Percentiles rank a stretch among this genome's conserved stretches.
These are phyloP conservation scores for Schizonepeta tenuifolia DNA, from an alignment of 257 asterid genomes.

Conservation along the genomic window DNA sequence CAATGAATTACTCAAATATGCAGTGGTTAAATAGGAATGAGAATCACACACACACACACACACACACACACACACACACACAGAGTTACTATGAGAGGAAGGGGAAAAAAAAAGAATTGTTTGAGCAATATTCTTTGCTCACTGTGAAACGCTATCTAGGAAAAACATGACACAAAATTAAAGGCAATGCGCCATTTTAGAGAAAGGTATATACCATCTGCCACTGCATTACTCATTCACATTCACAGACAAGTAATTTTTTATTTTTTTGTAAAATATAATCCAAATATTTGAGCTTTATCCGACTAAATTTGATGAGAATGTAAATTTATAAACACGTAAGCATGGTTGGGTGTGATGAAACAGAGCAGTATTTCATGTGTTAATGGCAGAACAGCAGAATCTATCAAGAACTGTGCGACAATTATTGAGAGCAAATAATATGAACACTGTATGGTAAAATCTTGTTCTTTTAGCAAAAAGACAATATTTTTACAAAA, in stretches of 20 bases:
- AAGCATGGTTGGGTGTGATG: not conserved
- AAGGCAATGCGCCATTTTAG: conserved; percentile 40
- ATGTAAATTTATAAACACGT: not conserved
- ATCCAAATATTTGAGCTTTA: not conserved
- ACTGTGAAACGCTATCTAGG: conserved; percentile 42
- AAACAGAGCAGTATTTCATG: conserved; percentile 27
- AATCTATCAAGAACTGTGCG: conserved; percentile 30
- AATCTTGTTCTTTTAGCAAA: conserved; percentile 32
- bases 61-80: no score
- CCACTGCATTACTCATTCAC: conserved; percentile 32
- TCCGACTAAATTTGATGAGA: not conserved
- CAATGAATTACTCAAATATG: conserved; percentile 24
- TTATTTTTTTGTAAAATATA: not conserved
- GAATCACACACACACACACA: not conserved
- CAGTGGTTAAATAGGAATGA: conserved; percentile 39
- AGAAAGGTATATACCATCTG: conserved; percentile 63
- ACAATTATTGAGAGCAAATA: conserved; percentile 40
- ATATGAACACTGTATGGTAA: conserved; percentile 24
- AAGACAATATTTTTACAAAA: conserved; percentile 19
- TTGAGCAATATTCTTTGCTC: conserved; percentile 59
- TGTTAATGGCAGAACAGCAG: conserved; percentile 22
- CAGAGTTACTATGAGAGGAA: no score
- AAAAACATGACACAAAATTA: conserved; percentile 24
- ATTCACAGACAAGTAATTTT: conserved; percentile 17
- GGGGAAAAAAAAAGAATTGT: not conserved